Conservation (phyloP, 495 filamentous ascomycete genomes). For the Penicillium daleae region DNA sequence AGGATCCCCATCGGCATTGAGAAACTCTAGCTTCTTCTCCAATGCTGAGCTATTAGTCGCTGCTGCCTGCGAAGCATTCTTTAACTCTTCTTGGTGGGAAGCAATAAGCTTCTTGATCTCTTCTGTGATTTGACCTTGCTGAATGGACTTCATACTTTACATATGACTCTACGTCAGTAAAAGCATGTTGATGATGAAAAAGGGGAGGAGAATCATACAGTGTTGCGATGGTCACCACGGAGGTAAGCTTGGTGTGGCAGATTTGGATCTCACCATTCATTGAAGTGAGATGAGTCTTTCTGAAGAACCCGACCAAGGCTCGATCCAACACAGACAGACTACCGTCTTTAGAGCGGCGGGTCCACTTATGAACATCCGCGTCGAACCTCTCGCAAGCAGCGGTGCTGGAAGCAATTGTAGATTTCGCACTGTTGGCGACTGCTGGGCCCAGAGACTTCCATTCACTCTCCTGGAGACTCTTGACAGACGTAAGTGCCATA, state of each 20-base stretch:
- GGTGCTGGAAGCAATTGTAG: conserved; percentile 31
- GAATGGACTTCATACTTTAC: not conserved
- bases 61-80: not conserved
- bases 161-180: too few relatives aligned
- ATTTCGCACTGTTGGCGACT: conserved; percentile 34
- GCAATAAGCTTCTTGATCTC: not conserved
- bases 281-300: conserved; percentile 10
- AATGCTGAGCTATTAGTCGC: not conserved
- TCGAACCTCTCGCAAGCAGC: conserved; percentile 33
- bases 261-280: conserved; percentile 16
- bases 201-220: not conserved
- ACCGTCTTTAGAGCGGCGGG: conserved; percentile 11
- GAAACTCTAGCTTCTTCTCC: not conserved
- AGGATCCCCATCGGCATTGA: not conserved
- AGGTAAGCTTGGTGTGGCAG: conserved; percentile 16
- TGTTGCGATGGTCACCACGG: conserved; percentile 1
- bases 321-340: conserved; percentile 13
- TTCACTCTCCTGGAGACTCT: conserved; percentile 37
- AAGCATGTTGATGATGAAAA: not conserved
- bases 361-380: conserved; percentile 18
- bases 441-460: conserved; percentile 38
- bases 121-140: not conserved
- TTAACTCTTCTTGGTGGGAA: not conserved
- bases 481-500: conserved; percentile 36
- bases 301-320: conserved; percentile 18